Evolutionary conservation across 2,329 filamentous ascomycete genomes (phyloP), one percentile per base, ranked within the genome.

Genomic region (Aspergillus viridinutans): DNA sequence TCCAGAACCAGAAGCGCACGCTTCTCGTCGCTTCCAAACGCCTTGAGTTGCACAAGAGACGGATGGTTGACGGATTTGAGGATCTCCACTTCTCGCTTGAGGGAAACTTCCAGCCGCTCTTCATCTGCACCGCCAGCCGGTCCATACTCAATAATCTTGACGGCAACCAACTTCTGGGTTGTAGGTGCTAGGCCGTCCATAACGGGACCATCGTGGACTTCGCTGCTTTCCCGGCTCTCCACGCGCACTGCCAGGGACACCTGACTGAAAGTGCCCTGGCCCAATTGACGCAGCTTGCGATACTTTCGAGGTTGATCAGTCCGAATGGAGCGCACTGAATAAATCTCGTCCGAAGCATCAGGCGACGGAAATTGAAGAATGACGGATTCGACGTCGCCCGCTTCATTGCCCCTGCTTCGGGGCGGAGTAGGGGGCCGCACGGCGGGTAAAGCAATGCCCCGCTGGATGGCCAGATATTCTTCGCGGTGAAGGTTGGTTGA

Each of bases 101-200:
- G 78, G 56, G 92, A 95, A 75, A 94, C 90, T 74, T 97, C 93
- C 60, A 97, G 87, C 42, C 94, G 86, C 66, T 96, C 90, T 71
- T 96, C 92, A 50, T 94, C 94, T 3, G 92, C 93, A 49, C 93
- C 93, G 53, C 94, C 94, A 25, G 90, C 90, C 1, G 94, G 93
- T 3, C 93, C 94, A 74, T 96, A 92, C 73, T 97, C 91, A 70
- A 95, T 93, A 48, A 99, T 86, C 74, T 99, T 99, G 69, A 99
- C 86, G 1, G 94, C 94, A 3, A 97, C 94, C 14, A 99, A 79
- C 53, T 90, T 90, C 68, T 88, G 89, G n/a, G 87, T 85, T 61
- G 80, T 61, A 20, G 66, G 56, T 20, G 60, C 58, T 1, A 56
- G 49, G n/a, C 61, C 58, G 12, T 64, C 45, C 9, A 58, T 40